These are phyloP conservation scores for Monosporascus sp. DNA, from an alignment of 2,329 filamentous ascomycete genomes.

Conservation along the genomic window DNA sequence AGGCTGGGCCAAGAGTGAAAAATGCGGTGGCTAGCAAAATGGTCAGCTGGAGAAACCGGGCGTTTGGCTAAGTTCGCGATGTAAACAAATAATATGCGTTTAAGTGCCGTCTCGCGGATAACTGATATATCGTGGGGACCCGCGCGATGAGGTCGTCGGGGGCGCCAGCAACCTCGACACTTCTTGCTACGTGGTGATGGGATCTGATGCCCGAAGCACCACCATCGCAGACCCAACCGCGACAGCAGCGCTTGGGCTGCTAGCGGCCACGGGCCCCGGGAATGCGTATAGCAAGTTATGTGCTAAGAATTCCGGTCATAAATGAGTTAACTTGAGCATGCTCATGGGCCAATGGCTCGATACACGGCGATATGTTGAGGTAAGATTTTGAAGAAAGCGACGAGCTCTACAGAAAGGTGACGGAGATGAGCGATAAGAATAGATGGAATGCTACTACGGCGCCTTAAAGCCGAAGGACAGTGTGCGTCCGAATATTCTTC, in stretches of 20 bases:
- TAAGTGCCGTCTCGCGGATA: not conserved
- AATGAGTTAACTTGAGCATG: not conserved
- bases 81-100: not conserved
- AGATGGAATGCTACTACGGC: no score
- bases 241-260: constrained; percentile 15
- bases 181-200: not conserved
- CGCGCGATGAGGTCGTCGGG: no score
- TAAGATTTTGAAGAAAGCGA: not conserved
- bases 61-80: not conserved
- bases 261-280: not conserved
- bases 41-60: not conserved
- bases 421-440: not conserved
- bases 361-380: not conserved
- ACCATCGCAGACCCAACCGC: constrained; percentile 6
- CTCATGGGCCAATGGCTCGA: not conserved
- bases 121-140: not conserved
- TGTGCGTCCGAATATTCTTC: no score
- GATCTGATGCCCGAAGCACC: constrained; percentile 11
- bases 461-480: no score
- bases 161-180: no score
- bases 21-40: constrained; percentile 14
- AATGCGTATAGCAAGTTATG: not conserved
- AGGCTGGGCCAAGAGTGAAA: constrained; percentile 12
- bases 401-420: not conserved
- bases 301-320: constrained; percentile 3